A percentile compares a stretch with the other conserved stretches of the same genome.
Conservation (phyloP, 768 basidiomycete genomes). For the Boletus fagicola region DNA sequence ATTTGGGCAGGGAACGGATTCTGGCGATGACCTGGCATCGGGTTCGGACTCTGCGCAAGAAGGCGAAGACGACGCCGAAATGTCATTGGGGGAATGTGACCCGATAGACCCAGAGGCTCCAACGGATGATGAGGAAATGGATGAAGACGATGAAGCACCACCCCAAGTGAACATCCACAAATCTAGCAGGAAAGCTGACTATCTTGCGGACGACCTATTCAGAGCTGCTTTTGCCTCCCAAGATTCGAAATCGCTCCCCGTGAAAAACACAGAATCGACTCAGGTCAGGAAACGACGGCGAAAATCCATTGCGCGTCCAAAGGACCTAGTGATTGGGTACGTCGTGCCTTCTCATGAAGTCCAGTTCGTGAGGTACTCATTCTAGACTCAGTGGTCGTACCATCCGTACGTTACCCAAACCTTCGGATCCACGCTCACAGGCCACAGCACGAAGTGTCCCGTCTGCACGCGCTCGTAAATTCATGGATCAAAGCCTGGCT, state of each 20-base stretch:
- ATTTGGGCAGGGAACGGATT: slow-evolving; percentile 8
- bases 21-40: slow-evolving; percentile 8
- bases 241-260: slow-evolving; percentile 7
- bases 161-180: neutral
- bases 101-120: slow-evolving; percentile 12
- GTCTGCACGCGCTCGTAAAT: slow-evolving; percentile 47
- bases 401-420: slow-evolving; percentile 46
- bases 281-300: slow-evolving; percentile 27
- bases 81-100: slow-evolving; percentile 8
- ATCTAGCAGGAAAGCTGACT: slow-evolving; percentile 39
- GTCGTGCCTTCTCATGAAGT: neutral
- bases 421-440: slow-evolving; percentile 29
- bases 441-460: slow-evolving; percentile 46
- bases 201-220: slow-evolving; percentile 69
- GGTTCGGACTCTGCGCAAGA: slow-evolving; percentile 17
- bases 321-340: slow-evolving; percentile 59
- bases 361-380: slow-evolving; percentile 1
- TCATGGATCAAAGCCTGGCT: slow-evolving; percentile 51
- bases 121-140: slow-evolving; percentile 22
- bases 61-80: slow-evolving; percentile 16
- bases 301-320: slow-evolving; percentile 37
- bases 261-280: slow-evolving; percentile 25
- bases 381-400: slow-evolving; percentile 47
- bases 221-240: slow-evolving; percentile 49
- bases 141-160: slow-evolving; percentile 9